Base-by-base conservation (phyloP, 441 rosid species). In the Mallotus repandus region DNA sequence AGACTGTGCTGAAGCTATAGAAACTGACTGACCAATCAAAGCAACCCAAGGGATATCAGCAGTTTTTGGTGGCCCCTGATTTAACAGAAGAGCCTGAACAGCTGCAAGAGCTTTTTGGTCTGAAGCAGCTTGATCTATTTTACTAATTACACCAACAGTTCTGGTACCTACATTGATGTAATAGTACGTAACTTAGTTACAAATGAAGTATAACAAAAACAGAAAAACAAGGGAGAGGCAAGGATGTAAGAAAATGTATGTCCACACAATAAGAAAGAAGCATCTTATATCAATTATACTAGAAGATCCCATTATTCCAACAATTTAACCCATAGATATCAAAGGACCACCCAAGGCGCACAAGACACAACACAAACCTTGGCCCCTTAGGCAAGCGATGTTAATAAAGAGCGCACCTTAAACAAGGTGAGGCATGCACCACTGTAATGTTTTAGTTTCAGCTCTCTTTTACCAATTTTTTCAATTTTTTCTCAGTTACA, bases 21-120 rank as follows among this genome's bases (percentile, higher is more conserved):
- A 78, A 58, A 94, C 97, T 59, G 98, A 88, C 71, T 94, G 98
- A 22, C 97, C 98, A 78, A 94, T 92, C 79, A 94, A 81, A 57
- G 97, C 98, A 81, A 92, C 93, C 98, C 98, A 94, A 6, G 88
- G 94, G 64, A 94, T 94, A 76, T 91, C 96, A 54, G 86, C 79
- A 65, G 98, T 89, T 85, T 87, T 94, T 32, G 96, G 78, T 13
- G 96, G 98, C 58, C 98, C 98, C 83, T 89, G 92, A 74, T 91
- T 91, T 74, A 80, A 77, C 52, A 94, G 78, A 22, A 91, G 95
- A 74, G 94, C 94, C 80, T 88, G 95, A 82, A 94, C 97, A 25
- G 98, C 98, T 45, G 92, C 88, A 68, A 94, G 87, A 55, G 96
- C 92, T 88, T 94, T 91, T 12, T 89, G 66, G 52, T 91, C 93